phyloP scores from a whole-genome alignment of 768 basidiomycete species.

The Paxillus ammoniavirescens region DNA sequence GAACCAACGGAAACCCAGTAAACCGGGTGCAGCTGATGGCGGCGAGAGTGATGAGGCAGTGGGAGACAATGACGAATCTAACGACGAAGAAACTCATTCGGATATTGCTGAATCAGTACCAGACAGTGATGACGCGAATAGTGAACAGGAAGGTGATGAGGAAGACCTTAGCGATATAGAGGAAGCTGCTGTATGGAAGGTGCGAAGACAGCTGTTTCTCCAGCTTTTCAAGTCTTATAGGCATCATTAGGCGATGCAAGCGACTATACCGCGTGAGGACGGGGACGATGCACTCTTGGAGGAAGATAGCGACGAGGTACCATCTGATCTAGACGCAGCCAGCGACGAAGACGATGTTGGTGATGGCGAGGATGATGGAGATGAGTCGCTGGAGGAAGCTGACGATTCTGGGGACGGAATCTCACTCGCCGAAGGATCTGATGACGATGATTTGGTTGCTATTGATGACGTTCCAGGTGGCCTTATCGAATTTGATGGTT shows the following conservation, averaged over 20 bases:
- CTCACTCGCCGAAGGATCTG: slow-evolving; percentile 63
- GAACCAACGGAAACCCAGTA: slow-evolving; percentile 51
- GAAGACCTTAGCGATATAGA: slow-evolving; percentile 46
- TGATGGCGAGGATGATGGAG: slow-evolving; percentile 33
- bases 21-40: slow-evolving; percentile 39
- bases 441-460: slow-evolving; percentile 67
- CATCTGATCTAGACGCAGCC: slow-evolving; percentile 25
- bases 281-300: slow-evolving; percentile 49
- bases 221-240: background rate
- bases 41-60: slow-evolving; percentile 27
- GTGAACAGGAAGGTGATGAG: slow-evolving; percentile 38
- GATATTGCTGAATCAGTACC: slow-evolving; percentile 23
- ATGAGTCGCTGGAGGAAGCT: slow-evolving; percentile 18
- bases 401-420: slow-evolving; percentile 43
- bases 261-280: slow-evolving; percentile 65
- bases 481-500: slow-evolving; percentile 60
- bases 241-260: slow-evolving; percentile 74
- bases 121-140: slow-evolving; percentile 12
- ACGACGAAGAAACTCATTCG: slow-evolving; percentile 29
- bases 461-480: slow-evolving; percentile 53
- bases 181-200: slow-evolving; percentile 89
- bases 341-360: slow-evolving; percentile 34
- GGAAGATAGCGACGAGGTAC: slow-evolving; percentile 33
- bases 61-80: slow-evolving; percentile 22
- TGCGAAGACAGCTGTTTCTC: slow-evolving; percentile 27